Evolutionary conservation across 106 monocot species (phyloP).

Genomic region (Acorus gramineus): DNA sequence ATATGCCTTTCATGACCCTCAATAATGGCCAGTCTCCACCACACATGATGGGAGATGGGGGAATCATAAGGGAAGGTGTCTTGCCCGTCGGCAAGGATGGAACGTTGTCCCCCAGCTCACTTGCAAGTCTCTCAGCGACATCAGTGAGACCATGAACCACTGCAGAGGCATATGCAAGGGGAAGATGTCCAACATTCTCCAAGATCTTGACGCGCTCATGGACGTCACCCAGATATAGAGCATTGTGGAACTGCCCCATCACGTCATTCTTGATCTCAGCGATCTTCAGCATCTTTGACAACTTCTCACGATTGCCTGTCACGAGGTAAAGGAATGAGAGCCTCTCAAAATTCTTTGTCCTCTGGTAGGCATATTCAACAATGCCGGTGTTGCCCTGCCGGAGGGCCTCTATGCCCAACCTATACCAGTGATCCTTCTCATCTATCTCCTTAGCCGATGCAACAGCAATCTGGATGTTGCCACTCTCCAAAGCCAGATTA

Average conservation of each 20-base stretch:
- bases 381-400: constrained; percentile 30
- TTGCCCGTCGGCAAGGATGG: constrained; percentile 57
- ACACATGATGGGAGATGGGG: constrained; percentile 58
- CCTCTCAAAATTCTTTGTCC: constrained; percentile 33
- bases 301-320: constrained; percentile 46
- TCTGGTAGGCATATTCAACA: constrained; percentile 35
- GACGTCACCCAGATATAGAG: constrained; percentile 29
- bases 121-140: constrained; percentile 62
- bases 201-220: constrained; percentile 35
- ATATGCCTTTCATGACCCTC: constrained; percentile 78
- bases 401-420: constrained; percentile 29
- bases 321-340: constrained; percentile 36
- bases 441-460: constrained; percentile 34
- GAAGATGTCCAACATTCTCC: constrained; percentile 59
- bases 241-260: constrained; percentile 41
- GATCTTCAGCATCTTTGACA: constrained; percentile 35
- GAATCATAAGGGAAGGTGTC: constrained; percentile 49
- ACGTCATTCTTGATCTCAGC: constrained; percentile 31
- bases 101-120: constrained; percentile 24
- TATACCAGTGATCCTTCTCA: constrained; percentile 37
- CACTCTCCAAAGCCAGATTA: constrained; percentile 86
- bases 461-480: constrained; percentile 57
- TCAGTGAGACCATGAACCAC: constrained; percentile 60
- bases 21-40: constrained; percentile 77
- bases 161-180: constrained; percentile 78